Evolutionary conservation across 2,329 filamentous ascomycete genomes (phyloP), one percentile per base, ranked within the genome.

Genomic region (Pseudogymnoascus sp.): DNA sequence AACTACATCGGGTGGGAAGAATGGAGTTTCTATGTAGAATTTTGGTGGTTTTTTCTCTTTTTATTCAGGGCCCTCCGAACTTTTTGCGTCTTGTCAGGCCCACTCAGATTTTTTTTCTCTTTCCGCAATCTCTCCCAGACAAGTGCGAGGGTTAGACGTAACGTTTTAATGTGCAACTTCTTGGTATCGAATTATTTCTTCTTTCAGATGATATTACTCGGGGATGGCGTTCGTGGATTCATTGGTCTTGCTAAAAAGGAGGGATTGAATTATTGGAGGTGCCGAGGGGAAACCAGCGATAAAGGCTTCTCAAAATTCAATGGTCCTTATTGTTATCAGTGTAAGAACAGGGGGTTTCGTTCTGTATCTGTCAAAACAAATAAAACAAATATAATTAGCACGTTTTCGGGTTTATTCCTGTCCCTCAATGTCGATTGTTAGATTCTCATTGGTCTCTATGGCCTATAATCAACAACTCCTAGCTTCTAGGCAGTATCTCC

Each of bases 101-200:
- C 45, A 52, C n/a, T 52, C 45, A 52, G 10, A 33, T 52, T 26
- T 9, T 28, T 18, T 23, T 15, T 30, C 10, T 1, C 30, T 52
- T 52, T 52, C 15, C 23, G 30, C 45, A 33, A 30, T 33, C 15
- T 52, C 45, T 52, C 45, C 45, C 45, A 33, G 45, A 52, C 45
- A 52, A 52, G 45, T 52, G 45, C 45, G 45, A 52, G 45, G 45
- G 45, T 52, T 52, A 52, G 45, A 52, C 45, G 13, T 52, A 52
- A 52, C 26, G 23, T 30, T 52, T 52, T 52, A 52, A 52, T 52
- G 26, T 30, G 26, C 45, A 30, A 52, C 45, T 52, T 52, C 26
- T 12, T 52, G 45, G 45, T 30, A 26, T 52, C 26, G 10, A 30
- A 52, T 30, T 52, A 52, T 52, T 52, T 33, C 45, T 52, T 19